Evolutionary conservation across 75 land plant genomes (phyloP).

Genomic region (Pinus taeda): DNA sequence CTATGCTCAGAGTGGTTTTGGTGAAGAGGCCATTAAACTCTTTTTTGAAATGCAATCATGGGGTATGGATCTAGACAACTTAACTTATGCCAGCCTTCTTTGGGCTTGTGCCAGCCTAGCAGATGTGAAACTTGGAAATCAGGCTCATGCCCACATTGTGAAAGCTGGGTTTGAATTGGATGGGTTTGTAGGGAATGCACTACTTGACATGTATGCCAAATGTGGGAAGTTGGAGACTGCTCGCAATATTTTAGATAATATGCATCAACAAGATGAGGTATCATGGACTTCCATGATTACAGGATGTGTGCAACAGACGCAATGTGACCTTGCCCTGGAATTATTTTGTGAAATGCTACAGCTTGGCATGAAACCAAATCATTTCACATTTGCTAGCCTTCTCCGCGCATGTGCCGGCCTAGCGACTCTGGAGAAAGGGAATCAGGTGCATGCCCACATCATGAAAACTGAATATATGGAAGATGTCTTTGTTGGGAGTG

Average conservation of each 20-base stretch:
- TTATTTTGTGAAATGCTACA: slow-evolving; percentile 5
- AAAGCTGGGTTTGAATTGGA: slow-evolving; percentile 39
- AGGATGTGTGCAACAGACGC: slow-evolving; percentile 21
- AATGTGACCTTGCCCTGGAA: neutral
- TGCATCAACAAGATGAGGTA: slow-evolving; percentile 50
- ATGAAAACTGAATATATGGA: slow-evolving; percentile 38
- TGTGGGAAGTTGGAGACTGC: slow-evolving; percentile 42
- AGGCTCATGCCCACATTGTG: slow-evolving; percentile 27
- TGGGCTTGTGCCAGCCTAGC: slow-evolving; percentile 64
- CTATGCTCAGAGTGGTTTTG: slow-evolving; percentile 48
- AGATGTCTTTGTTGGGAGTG: slow-evolving; percentile 57
- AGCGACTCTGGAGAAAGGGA: slow-evolving; percentile 33
- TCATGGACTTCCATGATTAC: slow-evolving; percentile 66
- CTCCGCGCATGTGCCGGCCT: slow-evolving; percentile 12
- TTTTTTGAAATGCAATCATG: slow-evolving; percentile 39
- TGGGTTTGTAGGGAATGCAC: slow-evolving; percentile 42
- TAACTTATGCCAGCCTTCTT: slow-evolving; percentile 54
- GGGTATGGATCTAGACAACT: slow-evolving; percentile 29
- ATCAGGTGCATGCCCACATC: slow-evolving; percentile 49
- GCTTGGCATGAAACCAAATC: slow-evolving; percentile 11
- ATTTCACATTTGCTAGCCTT: slow-evolving; percentile 14
- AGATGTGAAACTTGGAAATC: slow-evolving; percentile 36
- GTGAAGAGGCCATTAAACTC: slow-evolving; percentile 38
- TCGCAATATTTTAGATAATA: slow-evolving; percentile 35
- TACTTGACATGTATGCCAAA: slow-evolving; percentile 64